Base-by-base conservation (phyloP, 2,329 filamentous ascomycete species). In the Fusarium sambucinum region DNA sequence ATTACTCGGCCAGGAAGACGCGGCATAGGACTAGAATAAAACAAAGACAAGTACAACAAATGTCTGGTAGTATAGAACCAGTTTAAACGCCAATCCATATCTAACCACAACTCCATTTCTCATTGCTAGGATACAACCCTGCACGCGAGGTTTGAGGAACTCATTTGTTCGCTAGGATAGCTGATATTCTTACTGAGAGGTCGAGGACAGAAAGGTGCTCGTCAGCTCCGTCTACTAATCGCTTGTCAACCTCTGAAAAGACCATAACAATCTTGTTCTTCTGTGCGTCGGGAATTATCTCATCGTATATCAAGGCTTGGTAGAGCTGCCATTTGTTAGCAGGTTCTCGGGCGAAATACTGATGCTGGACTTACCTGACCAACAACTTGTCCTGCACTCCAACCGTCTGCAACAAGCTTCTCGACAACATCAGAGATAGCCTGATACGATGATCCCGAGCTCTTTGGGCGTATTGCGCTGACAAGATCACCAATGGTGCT, bases 241-340 rank as follows among this genome's bases (percentile, higher is more conserved):
- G 87, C 84, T 98, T 98, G 77, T 99, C 96, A 29, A 95, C 86
- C 78, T 98, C 94, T 1, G 94, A 97, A 76, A 99, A 99, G 5
- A 95, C 85, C 66, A 92, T 85, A 47, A 95, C 90, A 61, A 99
- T 95, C 77, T 90, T 90, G 76, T 95, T 96, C 82, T 99, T 99
- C 76, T 97, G 92, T 14, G 88, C 80, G 75, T 97, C 93, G 0
- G 89, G 88, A 25, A 97, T 90, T 10, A 89, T 86, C 78, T 98
- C 96, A 75, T 97, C 93, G 76, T 88, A 92, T 29, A 97, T 87
- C 37, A 98, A 82, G 27, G 87, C 84, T 79, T 96, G 91, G 75
- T 97, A 98, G 41, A 97, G 83, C 89, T 93, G 29, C 30, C 9
- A 19, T 13, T 11, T 46, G 51, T 74, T 50, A 72, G 57, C 11